These are phyloP conservation scores for Paxillus ammoniavirescens DNA, from an alignment of 768 basidiomycete genomes.

Conservation along the genomic window DNA sequence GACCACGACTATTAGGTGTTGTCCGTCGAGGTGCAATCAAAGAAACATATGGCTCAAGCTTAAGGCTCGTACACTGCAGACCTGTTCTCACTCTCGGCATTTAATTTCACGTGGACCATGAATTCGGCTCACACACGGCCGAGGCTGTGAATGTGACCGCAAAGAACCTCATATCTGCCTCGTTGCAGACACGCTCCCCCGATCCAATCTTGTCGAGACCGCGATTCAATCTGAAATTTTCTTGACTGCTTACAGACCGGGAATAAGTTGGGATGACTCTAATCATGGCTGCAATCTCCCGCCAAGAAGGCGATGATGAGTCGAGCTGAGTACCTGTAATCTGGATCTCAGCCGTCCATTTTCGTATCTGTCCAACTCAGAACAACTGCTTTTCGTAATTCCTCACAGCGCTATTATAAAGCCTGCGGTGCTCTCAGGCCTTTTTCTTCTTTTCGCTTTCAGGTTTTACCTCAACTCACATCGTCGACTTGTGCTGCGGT, in stretches of 20 bases:
- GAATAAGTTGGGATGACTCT: constrained; percentile 27
- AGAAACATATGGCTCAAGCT: neutral
- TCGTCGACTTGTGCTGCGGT: neutral
- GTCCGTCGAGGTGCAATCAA: neutral
- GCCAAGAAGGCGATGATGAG: constrained; percentile 15
- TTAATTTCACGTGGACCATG: constrained; percentile 10
- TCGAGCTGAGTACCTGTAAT: constrained; percentile 3
- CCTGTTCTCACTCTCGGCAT: constrained; percentile 13
- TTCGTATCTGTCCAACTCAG: constrained; percentile 16
- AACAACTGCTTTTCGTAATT: constrained; percentile 10
- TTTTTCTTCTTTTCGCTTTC: constrained; percentile 8
- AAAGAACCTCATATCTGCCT: constrained; percentile 23
- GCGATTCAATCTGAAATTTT: constrained; percentile 17
- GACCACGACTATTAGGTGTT: neutral
- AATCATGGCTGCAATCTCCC: constrained; percentile 8
- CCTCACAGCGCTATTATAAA: constrained; percentile 21
- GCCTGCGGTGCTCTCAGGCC: constrained; percentile 4
- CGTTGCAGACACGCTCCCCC: constrained; percentile 29
- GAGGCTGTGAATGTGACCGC: constrained; percentile 9
- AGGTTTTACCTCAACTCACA: neutral
- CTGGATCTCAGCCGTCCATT: constrained; percentile 22
- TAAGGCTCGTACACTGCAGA: neutral
- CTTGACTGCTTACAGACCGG: constrained; percentile 18
- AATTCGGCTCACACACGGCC: constrained; percentile 2
- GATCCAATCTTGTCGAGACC: constrained; percentile 28